Evolutionary conservation across 345 rosid species (phyloP), one percentile per base, ranked within the genome.

Genomic region (Salix udensis): DNA sequence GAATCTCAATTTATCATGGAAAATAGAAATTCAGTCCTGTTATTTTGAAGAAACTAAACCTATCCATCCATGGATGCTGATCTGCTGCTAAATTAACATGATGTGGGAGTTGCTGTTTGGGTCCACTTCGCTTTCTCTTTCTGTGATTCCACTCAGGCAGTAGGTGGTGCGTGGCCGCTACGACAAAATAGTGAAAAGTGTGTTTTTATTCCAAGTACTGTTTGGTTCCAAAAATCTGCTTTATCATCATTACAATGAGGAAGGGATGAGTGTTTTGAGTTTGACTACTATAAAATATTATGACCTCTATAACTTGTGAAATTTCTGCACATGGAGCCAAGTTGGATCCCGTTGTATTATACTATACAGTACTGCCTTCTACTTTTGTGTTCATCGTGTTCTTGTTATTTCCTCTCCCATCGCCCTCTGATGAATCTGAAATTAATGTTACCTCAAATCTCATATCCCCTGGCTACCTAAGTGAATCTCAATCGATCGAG

Each of bases 221-320:
- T 71, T 77, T 67, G 76, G 71, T 74, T 74, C 83, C 77, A 34
- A 62, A 80, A 28, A 53, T n/a, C 70, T 60, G 69, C 62, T 70
- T 64, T 18, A 37, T 48, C 82, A 78, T 78, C 77, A 80, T 83
- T 67, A 52, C 81, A n/a, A 42, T 28, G 13, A 36, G 6, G 66
- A 76, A 68, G 31, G 28, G 37, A 36, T 36, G 37, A 6, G 50
- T 50, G 28, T 18, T 7, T 16, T 37, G 67, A 36, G 37, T 36
- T 36, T 36, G 6, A 52, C 78, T 44, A n/a, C 50, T 46, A 18
- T 6, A 15, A 53, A 18, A 53, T 26, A 46, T 6, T 30, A 7
- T 5, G 11, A 13, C 15, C 16, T 48, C 16, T 4, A 5, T 50
- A 0, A 58, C 64, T 1, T 10, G 14, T 1, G 28, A 23, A 2